phyloP scores from a whole-genome alignment of 495 filamentous ascomycete species.

The Durotheca rogersii region DNA sequence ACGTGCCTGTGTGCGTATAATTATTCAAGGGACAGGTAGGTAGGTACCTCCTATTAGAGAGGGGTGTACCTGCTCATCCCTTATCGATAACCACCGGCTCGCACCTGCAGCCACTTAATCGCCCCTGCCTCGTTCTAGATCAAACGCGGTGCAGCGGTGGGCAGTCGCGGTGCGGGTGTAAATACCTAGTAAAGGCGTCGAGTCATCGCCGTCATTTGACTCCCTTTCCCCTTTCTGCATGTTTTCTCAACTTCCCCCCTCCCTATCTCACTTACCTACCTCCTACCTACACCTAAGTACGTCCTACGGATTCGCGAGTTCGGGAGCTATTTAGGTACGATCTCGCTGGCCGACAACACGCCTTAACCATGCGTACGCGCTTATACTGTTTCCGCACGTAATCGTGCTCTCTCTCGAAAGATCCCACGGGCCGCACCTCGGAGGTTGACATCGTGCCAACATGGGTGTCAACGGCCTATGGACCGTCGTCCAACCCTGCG shows the following conservation, averaged over 20 bases:
- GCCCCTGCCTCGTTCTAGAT: not conserved
- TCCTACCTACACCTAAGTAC: too few relatives aligned
- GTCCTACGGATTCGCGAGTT: too few relatives aligned
- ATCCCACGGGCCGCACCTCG: slow-evolving; percentile 8
- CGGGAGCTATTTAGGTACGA: too few relatives aligned
- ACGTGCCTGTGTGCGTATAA: too few relatives aligned
- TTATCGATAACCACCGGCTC: slow-evolving; percentile 28
- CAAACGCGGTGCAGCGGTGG: slow-evolving; percentile 10
- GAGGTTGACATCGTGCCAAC: slow-evolving; percentile 15
- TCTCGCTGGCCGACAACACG: too few relatives aligned
- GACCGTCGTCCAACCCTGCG: slow-evolving; percentile 90
- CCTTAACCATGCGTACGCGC: slow-evolving; percentile 7
- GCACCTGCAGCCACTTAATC: slow-evolving; percentile 2
- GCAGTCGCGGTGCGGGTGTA: slow-evolving; percentile 16
- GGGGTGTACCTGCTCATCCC: too few relatives aligned
- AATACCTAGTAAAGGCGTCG: too few relatives aligned
- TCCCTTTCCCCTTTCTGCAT: not conserved
- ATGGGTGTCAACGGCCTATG: slow-evolving; percentile 99
- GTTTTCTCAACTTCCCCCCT: too few relatives aligned
- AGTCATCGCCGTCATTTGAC: slow-evolving; percentile 29
- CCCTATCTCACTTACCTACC: too few relatives aligned
- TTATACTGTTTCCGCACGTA: slow-evolving; percentile 7
- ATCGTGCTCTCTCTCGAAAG: not conserved
- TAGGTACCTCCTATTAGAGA: too few relatives aligned
- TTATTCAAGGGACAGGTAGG: too few relatives aligned